Evolutionary conservation across 2,329 filamentous ascomycete species (phyloP), one percentile per base, ranked within the genome.

Genomic region (Botrytis byssoidea): DNA sequence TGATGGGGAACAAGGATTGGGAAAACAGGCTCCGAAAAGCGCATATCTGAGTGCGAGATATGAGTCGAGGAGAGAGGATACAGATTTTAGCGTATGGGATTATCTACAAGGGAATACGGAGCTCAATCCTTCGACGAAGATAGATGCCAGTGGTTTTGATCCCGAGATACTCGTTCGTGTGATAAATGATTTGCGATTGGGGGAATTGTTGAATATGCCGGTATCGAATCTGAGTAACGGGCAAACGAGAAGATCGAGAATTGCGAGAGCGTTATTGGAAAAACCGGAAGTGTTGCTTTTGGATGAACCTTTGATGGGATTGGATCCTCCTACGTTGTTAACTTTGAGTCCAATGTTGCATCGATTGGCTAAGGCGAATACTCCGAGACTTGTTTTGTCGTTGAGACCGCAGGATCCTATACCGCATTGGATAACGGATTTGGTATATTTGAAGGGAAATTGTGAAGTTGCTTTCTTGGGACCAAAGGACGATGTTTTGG

Each of bases 301-400:
- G 3, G 96, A 99, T 83, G 95, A 97, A 79, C 95, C 96, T 1
- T 98, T 98, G 80, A 97, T 98, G 93, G 95, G 96, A 0, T 85
- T 99, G 25, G 96, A 98, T 82, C 96, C 95, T 22, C 91, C 91
- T 9, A 97, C 94, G 0, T 88, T 93, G 20, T 86, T 88, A 20
- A 88, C 88, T 1, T 84, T 98, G 77, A 95, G 92, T 59, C 86
- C 87, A 0, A 85, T 98, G 65, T 84, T 98, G 35, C 84, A 89
- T 76, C 86, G 86, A 0, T 83, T 98, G 73, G 92, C 94, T 0
- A 86, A 88, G 74, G 87, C 86, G 67, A 88, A 88, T 22, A 86
- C 85, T 10, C 95, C 94, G 0, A 87, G 93, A 46, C 84, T 98
- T 37, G 85, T 98, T 3, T 83, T 98, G 55, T 92, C 91, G 61